These are phyloP conservation scores for Malus asiatica DNA, from an alignment of 306 rosid species.

Conservation along the genomic window DNA sequence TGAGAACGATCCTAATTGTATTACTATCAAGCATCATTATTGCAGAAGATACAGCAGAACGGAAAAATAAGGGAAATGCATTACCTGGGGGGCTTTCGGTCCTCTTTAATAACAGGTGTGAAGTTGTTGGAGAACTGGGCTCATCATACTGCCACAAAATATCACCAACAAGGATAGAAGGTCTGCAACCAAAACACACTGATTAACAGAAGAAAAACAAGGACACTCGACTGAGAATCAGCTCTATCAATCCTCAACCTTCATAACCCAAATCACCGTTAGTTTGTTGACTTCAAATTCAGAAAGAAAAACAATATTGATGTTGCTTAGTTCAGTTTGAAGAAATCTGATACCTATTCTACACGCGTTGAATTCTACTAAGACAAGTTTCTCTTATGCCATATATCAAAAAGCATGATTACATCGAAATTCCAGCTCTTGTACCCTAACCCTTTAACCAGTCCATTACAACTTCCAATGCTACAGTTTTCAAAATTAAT, in stretches of 20 bases:
- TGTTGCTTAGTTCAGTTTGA: not conserved
- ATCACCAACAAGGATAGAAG: slow-evolving; percentile 92
- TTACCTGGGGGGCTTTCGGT: slow-evolving; percentile 60
- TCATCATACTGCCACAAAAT: slow-evolving; percentile 73
- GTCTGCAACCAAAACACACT: slow-evolving; percentile 55
- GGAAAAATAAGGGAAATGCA: not conserved
- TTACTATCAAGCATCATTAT: not conserved
- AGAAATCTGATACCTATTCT: not conserved
- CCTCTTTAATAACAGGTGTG: slow-evolving; percentile 77
- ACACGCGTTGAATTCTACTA: not conserved
- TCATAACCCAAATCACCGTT: not conserved
- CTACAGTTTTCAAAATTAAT: not conserved
- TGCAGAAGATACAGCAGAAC: not conserved
- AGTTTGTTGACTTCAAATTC: not conserved
- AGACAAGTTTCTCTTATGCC: not conserved
- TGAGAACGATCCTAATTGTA: too few species aligned
- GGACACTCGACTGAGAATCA: not conserved
- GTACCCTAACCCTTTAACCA: not conserved
- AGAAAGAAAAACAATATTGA: not conserved
- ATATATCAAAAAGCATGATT: not conserved
- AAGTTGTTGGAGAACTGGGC: slow-evolving; percentile 45
- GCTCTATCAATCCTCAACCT: not conserved
- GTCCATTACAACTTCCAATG: not conserved
- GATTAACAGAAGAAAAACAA: slow-evolving; percentile 2
- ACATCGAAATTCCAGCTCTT: not conserved